A percentile compares a stretch with the other conserved stretches of the same genome.
phyloP scores from a whole-genome alignment of 2,329 filamentous ascomycete genomes.

The Albifimbria verrucaria region DNA sequence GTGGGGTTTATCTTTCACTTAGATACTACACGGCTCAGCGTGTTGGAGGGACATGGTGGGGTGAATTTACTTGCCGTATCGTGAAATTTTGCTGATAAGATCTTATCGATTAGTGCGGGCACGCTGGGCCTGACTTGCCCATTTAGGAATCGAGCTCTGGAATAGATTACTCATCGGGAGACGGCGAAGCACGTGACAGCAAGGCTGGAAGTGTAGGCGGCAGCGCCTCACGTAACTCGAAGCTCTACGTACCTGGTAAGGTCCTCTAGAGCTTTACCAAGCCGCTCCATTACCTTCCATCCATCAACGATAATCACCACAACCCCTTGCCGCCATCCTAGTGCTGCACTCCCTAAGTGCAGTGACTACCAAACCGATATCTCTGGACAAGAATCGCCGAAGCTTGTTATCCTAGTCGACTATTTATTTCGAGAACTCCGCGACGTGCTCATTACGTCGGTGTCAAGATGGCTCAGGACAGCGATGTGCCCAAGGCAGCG shows the following conservation, averaged over 20 bases:
- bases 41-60: slow-evolving; percentile 19
- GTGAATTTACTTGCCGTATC: slow-evolving; percentile 14
- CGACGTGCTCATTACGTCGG: slow-evolving; percentile 23
- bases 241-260: slow-evolving; percentile 21
- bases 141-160: neutral
- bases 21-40: neutral
- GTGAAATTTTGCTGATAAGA: slow-evolving; percentile 25
- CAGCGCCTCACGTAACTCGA: slow-evolving; percentile 44
- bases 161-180: slow-evolving; percentile 7
- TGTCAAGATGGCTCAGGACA: slow-evolving; percentile 85
- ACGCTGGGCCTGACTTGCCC: neutral
- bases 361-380: neutral
- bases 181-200: slow-evolving; percentile 26
- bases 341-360: slow-evolving; percentile 8
- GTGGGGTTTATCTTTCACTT: slow-evolving; percentile 1
- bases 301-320: slow-evolving; percentile 21
- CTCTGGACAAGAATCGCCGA: neutral
- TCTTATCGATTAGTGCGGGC: slow-evolving; percentile 26
- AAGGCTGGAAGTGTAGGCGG: slow-evolving; percentile 33
- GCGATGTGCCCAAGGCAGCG: slow-evolving; percentile 75
- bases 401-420: slow-evolving; percentile 10
- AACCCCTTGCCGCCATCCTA: slow-evolving; percentile 15
- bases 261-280: slow-evolving; percentile 32
- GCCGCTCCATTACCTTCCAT: slow-evolving; percentile 35
- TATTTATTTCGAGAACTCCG: slow-evolving; percentile 18